phyloP scores from a whole-genome alignment of 2,329 filamentous ascomycete species.

The Arachnomyces sp. region DNA sequence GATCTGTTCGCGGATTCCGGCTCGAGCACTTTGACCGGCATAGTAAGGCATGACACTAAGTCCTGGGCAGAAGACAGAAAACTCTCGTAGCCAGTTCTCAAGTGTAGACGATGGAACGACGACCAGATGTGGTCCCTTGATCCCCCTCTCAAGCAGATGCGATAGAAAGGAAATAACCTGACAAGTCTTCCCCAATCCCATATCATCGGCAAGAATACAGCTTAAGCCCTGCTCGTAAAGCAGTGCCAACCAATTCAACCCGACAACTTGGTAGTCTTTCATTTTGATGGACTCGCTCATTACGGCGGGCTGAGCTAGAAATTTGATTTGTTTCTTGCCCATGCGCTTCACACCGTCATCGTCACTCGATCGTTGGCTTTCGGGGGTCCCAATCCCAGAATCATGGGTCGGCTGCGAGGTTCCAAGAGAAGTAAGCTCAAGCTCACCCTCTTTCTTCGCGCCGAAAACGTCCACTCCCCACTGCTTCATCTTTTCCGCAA shows the following conservation, averaged over 20 bases:
- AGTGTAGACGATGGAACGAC: conserved; percentile 89
- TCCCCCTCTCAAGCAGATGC: conserved; percentile 63
- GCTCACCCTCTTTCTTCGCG: conserved; percentile 50
- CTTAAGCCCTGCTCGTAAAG: conserved; percentile 72
- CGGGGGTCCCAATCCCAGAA: conserved; percentile 60
- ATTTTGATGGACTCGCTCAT: conserved; percentile 71
- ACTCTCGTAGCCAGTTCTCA: conserved; percentile 92
- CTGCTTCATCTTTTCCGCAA: conserved; percentile 55
- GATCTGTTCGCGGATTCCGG: conserved; percentile 58
- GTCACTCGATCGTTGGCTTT: conserved; percentile 33
- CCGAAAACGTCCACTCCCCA: conserved; percentile 63
- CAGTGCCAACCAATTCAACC: conserved; percentile 86
- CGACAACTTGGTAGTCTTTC: conserved; percentile 90
- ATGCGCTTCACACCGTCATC: conserved; percentile 39
- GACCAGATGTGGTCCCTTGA: conserved; percentile 67
- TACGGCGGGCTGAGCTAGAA: conserved; percentile 60
- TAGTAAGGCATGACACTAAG: conserved; percentile 66
- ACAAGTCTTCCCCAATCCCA: conserved; percentile 92
- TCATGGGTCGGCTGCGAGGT: conserved; percentile 44
- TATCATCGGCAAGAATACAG: conserved; percentile 92
- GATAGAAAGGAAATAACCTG: conserved; percentile 90
- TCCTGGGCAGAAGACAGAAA: conserved; percentile 72
- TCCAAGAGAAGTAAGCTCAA: conserved; percentile 50
- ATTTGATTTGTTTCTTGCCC: conserved; percentile 22
- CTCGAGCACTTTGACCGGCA: conserved; percentile 59